Evolutionary conservation across 345 rosid species (phyloP), one percentile per base, ranked within the genome.

Genomic region (Lenwebbia sp.): DNA sequence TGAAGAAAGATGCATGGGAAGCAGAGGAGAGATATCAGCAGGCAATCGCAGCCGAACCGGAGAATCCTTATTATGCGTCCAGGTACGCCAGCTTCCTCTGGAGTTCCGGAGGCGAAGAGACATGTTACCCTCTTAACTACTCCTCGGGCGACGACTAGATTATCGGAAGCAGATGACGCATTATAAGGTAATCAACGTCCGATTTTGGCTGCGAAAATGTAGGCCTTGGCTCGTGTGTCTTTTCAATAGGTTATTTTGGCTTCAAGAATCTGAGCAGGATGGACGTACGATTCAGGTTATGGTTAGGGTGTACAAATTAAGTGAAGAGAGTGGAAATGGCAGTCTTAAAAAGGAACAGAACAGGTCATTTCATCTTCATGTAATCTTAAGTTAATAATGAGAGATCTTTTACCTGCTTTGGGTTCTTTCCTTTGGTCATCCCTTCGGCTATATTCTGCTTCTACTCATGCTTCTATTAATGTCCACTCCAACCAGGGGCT

Each of bases 41-140:
- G 88, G 98, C 99, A 47, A 83, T 94, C 55, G 89, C 90, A 2
- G 92, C 89, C 15, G 98, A 92, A 5, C 94, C 95, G 0, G 84
- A 88, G 15, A 94, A 87, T 89, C 83, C 93, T 21, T 90, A 74
- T 58, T 82, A 93, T 55, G 91, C 96, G 0, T 93, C 96, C 17
- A 95, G 88, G 85, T 94, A 96, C 33, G 98, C 96, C 3, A 84
- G 86, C 88, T 96, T 96, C 87, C 95, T 96, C 2, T 93, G 98
- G 95, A 94, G 51, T 84, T 94, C 96, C 0, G 96, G 98, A 37
- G 97, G 92, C 11, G 93, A 93, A 60, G 98, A 93, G 4, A 93
- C 96, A 4, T 95, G 96, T 88, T 95, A 56, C 85, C 96, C 97
- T 15, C 88, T 92, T 56, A 75, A 81, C 54, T 52, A 37, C 54